These are phyloP conservation scores for Epichloe scottii DNA, from an alignment of 2,329 filamentous ascomycete species.

Conservation along the genomic window DNA sequence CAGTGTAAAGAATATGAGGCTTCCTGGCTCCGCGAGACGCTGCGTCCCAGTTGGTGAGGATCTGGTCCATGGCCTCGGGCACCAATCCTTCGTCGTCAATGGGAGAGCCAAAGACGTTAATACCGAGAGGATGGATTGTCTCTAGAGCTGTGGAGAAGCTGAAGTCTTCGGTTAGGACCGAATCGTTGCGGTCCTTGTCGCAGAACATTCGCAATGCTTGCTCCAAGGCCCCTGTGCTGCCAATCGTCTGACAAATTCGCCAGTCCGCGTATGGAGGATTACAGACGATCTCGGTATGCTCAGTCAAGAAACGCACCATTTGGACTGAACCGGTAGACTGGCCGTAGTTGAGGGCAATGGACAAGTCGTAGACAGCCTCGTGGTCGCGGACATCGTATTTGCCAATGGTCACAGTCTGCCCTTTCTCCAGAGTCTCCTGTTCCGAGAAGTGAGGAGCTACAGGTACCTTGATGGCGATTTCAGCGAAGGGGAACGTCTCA, in stretches of 20 bases:
- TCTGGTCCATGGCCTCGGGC: constrained; percentile 37
- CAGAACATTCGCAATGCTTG: constrained; percentile 74
- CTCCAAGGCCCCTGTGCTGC: constrained; percentile 77
- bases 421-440: constrained; percentile 47
- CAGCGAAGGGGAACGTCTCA: constrained; percentile 85
- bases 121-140: constrained; percentile 40
- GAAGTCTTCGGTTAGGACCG: constrained; percentile 78
- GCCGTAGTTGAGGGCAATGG: constrained; percentile 85
- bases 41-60: constrained; percentile 39
- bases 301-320: constrained; percentile 78
- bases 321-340: constrained; percentile 79
- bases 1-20: constrained; percentile 46
- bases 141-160: constrained; percentile 67
- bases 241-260: constrained; percentile 70
- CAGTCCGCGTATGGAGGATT: constrained; percentile 83
- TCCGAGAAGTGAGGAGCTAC: constrained; percentile 58
- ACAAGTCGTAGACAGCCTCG: constrained; percentile 51
- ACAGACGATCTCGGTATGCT: constrained; percentile 89
- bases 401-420: constrained; percentile 51
- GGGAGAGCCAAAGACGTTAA: constrained; percentile 35
- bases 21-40: constrained; percentile 30
- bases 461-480: constrained; percentile 63
- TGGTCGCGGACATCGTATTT: constrained; percentile 71
- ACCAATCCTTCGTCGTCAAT: constrained; percentile 43
- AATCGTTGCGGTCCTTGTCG: constrained; percentile 55